Percentiles rank a stretch among this genome's conserved stretches.
phyloP scores from a whole-genome alignment of 352 stramenopile genomes.

The Pythium sukuiense region DNA sequence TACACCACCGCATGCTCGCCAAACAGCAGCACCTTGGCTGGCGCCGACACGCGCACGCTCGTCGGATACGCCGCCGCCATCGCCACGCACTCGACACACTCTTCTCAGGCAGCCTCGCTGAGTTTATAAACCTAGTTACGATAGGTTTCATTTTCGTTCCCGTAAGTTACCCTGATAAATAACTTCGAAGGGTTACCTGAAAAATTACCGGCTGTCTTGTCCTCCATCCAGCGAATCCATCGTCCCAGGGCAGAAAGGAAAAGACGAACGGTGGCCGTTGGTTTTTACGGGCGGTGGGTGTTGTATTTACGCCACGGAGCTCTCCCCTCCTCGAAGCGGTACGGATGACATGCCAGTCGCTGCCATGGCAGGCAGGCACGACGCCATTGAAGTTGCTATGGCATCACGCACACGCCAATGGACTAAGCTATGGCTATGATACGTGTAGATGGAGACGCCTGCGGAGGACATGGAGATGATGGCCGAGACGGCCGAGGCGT shows the following conservation, averaged over 20 bases:
- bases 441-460: constrained; percentile 14
- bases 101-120: not conserved
- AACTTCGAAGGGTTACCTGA: not conserved
- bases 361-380: not conserved
- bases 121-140: constrained; percentile 12
- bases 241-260: not conserved
- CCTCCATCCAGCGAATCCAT: too few relatives aligned
- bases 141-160: not conserved
- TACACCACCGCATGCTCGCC: constrained; percentile 91
- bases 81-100: too few relatives aligned
- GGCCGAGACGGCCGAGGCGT: constrained; percentile 10
- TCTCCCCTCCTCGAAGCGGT: not conserved
- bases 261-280: constrained; percentile 1
- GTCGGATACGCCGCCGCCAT: constrained; percentile 2
- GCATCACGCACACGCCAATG: not conserved
- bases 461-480: constrained; percentile 27
- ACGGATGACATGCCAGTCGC: not conserved
- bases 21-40: constrained; percentile 90
- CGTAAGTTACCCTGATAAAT: not conserved
- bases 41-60: constrained; percentile 63
- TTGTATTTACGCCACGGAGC: constrained; percentile 8
- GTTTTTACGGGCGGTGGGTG: constrained; percentile 9
- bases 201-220: not conserved
- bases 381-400: constrained; percentile 10
- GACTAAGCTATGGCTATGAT: not conserved